These are phyloP conservation scores for Rhododendron simsii DNA, from an alignment of 148 eudicot genomes.

Conservation along the genomic window DNA sequence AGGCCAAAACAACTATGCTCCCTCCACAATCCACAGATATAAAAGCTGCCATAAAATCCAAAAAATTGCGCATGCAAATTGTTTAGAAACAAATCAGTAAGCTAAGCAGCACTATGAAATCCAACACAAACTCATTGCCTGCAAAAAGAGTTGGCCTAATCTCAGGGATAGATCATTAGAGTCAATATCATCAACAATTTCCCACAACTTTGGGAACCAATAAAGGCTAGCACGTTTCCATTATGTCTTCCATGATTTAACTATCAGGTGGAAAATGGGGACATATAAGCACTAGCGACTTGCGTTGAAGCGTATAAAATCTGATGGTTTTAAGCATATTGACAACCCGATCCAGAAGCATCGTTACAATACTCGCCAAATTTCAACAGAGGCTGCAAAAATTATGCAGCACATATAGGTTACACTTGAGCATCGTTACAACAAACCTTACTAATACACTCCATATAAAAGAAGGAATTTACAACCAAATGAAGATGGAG, in stretches of 20 bases:
- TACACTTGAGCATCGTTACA: neutral
- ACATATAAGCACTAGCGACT: neutral
- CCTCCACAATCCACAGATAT: neutral
- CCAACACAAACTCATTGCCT: neutral
- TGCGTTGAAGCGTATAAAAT: neutral
- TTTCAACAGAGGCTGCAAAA: conserved; percentile 5
- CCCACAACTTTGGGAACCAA: neutral
- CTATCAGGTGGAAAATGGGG: neutral
- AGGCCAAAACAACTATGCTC: neutral
- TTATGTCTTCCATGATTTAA: neutral
- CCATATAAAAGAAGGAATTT: neutral
- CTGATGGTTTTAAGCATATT: neutral
- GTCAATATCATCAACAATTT: neutral
- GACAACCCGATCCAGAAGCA: neutral
- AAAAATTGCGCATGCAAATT: neutral
- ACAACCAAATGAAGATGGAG: conserved; percentile 11
- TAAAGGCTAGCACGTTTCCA: neutral
- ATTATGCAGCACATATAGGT: neutral
- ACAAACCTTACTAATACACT: neutral
- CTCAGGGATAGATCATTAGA: neutral
- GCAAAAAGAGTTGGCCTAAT: neutral
- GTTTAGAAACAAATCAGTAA: neutral
- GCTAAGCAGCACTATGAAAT: neutral
- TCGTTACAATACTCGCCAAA: neutral
- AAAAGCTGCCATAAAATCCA: neutral